Conservation (phyloP, 1,284 basidiomycete genomes). For the Irpex sp. region DNA sequence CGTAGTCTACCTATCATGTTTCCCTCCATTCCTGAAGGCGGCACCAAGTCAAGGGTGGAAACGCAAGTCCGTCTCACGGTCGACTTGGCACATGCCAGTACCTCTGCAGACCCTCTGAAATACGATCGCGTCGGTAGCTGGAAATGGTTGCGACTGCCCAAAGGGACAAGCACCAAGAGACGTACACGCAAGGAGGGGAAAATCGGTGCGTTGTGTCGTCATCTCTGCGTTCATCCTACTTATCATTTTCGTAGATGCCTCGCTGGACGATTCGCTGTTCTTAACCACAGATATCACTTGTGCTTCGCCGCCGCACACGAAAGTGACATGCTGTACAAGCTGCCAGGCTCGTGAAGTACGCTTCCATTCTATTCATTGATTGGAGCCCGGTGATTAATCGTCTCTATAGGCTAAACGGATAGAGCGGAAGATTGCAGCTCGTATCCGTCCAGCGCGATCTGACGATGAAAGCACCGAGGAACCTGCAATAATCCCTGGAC, state of each 20-base stretch:
- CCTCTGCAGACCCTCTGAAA: slow-evolving; percentile 51
- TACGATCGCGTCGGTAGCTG: slow-evolving; percentile 79
- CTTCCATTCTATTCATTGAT: slow-evolving; percentile 10
- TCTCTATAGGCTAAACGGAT: slow-evolving; percentile 73
- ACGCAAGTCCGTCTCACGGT: slow-evolving; percentile 85
- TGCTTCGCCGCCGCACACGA: slow-evolving; percentile 73
- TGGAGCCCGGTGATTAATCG: slow-evolving; percentile 5
- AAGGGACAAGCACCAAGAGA: slow-evolving; percentile 78
- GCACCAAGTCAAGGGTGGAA: slow-evolving; percentile 93
- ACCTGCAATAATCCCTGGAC: slow-evolving; percentile 35
- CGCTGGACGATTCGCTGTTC: slow-evolving; percentile 67
- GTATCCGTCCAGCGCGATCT: slow-evolving; percentile 72
- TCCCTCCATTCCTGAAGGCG: slow-evolving; percentile 78
- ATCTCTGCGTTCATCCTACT: slow-evolving; percentile 15
- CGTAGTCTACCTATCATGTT: slow-evolving; percentile 73
- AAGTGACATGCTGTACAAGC: slow-evolving; percentile 78
- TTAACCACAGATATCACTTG: slow-evolving; percentile 68
- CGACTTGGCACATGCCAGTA: slow-evolving; percentile 66
- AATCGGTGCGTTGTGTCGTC: slow-evolving; percentile 49
- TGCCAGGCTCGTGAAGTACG: slow-evolving; percentile 82
- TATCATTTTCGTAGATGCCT: slow-evolving; percentile 51
- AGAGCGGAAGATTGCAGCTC: slow-evolving; percentile 79
- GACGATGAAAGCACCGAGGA: slow-evolving; percentile 71
- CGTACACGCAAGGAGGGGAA: slow-evolving; percentile 84
- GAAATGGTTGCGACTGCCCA: slow-evolving; percentile 79